Evolutionary conservation across 768 basidiomycete species (phyloP), one percentile per base, ranked within the genome.

Genomic region (Gelatoporia subvermispora): DNA sequence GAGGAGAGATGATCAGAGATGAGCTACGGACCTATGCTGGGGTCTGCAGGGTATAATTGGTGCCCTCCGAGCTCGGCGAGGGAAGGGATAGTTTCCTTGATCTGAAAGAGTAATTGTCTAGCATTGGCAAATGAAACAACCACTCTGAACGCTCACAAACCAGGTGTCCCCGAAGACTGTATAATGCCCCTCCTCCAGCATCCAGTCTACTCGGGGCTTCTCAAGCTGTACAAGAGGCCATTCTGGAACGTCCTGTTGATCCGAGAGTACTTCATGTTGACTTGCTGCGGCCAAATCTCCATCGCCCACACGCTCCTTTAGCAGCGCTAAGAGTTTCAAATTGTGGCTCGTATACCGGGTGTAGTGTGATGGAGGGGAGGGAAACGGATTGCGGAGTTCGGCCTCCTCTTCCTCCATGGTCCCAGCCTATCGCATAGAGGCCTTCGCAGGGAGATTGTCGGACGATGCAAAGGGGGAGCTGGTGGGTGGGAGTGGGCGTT

Each of bases 191-290:
- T 90, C 89, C 56, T 93, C 88, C 1, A 89, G 73, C 44, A 95
- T 87, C 91, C 92, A 93, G 60, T 93, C 92, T 13, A 88, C 82
- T 39, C 90, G 78, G 34, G 93, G 93, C 66, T 86, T 91, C 62
- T 93, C 87, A 9, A 95, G 75, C 54, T 84, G 82, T 2, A 65
- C 65, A 36, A 93, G 69, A 17, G 84, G 76, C 88, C 87, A 91
- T 17, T 88, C 79, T 7, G 90, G 89, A 10, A 91, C 68, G 47
- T 90, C 83, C 2, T 67, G 58, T 60, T 91, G 84, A 69, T 89
- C 91, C 7, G 75, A 66, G 35, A 92, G 71, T 25, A 83, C 58
- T 39, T 83, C 78, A 49, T 78, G 73, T 58, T 90, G 89, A 52
- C 76, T 74, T 22, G 68, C 57, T 22, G 62, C 62, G 39, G 70